These are phyloP conservation scores for Leccinum pachyderme DNA, from an alignment of 1,284 basidiomycete genomes.

Conservation along the genomic window DNA sequence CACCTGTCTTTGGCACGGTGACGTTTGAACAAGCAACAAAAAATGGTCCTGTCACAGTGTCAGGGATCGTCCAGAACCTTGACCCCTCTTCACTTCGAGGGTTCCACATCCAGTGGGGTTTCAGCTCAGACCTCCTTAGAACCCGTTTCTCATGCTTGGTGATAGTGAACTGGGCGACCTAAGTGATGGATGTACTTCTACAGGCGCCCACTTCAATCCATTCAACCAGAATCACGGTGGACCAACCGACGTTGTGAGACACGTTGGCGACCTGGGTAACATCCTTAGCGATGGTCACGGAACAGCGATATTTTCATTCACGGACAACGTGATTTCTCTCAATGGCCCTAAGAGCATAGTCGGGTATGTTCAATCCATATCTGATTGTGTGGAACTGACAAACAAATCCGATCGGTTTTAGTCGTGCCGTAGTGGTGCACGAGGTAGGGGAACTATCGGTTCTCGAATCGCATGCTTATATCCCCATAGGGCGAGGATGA, in stretches of 20 bases:
- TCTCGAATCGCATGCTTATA: slow-evolving; percentile 11
- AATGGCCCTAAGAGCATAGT: slow-evolving; percentile 70
- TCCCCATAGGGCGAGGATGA: slow-evolving; percentile 64
- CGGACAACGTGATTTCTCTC: slow-evolving; percentile 63
- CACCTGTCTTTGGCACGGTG: slow-evolving; percentile 61
- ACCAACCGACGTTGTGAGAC: slow-evolving; percentile 54
- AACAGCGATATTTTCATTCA: slow-evolving; percentile 54
- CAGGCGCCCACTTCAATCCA: slow-evolving; percentile 80
- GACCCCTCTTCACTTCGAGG: slow-evolving; percentile 61
- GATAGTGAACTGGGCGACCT: slow-evolving; percentile 66
- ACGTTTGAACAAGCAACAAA: slow-evolving; percentile 59
- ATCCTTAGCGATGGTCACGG: slow-evolving; percentile 63
- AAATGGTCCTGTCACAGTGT: slow-evolving; percentile 57
- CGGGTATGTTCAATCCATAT: slow-evolving; percentile 46
- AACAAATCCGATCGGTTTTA: slow-evolving; percentile 20
- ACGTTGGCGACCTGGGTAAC: slow-evolving; percentile 80
- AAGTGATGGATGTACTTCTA: slow-evolving; percentile 64
- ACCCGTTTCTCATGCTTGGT: not conserved
- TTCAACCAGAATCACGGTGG: slow-evolving; percentile 64
- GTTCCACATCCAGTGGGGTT: slow-evolving; percentile 75
- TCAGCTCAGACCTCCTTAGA: not conserved
- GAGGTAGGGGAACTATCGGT: slow-evolving; percentile 39
- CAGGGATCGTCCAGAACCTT: slow-evolving; percentile 61
- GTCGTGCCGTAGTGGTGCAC: slow-evolving; percentile 64
- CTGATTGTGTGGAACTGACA: slow-evolving; percentile 4